Percentiles rank a stretch among this genome's conserved stretches.
These are phyloP conservation scores for Phoma sp. DNA, from an alignment of 2,329 filamentous ascomycete genomes.

Conservation along the genomic window DNA sequence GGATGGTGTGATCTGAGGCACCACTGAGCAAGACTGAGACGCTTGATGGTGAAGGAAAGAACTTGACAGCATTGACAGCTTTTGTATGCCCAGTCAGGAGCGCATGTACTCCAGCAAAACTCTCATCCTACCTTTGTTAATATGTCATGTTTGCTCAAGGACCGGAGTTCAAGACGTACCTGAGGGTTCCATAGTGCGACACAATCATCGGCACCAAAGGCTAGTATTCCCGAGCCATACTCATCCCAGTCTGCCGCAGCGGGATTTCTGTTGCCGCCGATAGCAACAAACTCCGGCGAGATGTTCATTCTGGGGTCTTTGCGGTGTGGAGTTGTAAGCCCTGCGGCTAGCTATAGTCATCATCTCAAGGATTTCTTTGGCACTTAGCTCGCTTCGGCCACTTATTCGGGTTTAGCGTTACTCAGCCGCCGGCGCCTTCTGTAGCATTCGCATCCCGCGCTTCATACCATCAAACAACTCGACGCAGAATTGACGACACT, in stretches of 20 bases:
- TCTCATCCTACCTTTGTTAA: conserved; percentile 45
- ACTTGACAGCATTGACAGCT: conserved; percentile 81
- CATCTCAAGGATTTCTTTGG: conserved; percentile 35
- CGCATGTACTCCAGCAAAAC: conserved; percentile 64
- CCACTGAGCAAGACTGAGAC: conserved; percentile 74
- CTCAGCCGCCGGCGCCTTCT: not conserved
- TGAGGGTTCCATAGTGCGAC: conserved; percentile 85
- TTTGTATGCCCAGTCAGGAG: conserved; percentile 79
- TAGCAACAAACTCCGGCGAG: conserved; percentile 64
- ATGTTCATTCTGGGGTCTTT: conserved; percentile 37
- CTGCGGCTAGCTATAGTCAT: conserved; percentile 32
- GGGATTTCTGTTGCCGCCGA: conserved; percentile 89
- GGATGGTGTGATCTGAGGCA: conserved; percentile 78
- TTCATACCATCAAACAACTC: not conserved
- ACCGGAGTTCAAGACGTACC: conserved; percentile 58
- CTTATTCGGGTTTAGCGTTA: conserved; percentile 20
- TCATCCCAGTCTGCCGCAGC: conserved; percentile 87
- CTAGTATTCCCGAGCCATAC: conserved; percentile 69
- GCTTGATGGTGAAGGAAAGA: conserved; percentile 64
- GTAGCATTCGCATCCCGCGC: conserved; percentile 14
- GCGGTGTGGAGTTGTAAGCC: conserved; percentile 21
- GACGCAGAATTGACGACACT: not conserved
- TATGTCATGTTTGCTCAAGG: conserved; percentile 19
- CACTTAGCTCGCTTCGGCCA: conserved; percentile 40
- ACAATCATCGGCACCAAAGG: conserved; percentile 88